Conservation (phyloP, 139 green algal species). For the Coccomyxa sp. region DNA sequence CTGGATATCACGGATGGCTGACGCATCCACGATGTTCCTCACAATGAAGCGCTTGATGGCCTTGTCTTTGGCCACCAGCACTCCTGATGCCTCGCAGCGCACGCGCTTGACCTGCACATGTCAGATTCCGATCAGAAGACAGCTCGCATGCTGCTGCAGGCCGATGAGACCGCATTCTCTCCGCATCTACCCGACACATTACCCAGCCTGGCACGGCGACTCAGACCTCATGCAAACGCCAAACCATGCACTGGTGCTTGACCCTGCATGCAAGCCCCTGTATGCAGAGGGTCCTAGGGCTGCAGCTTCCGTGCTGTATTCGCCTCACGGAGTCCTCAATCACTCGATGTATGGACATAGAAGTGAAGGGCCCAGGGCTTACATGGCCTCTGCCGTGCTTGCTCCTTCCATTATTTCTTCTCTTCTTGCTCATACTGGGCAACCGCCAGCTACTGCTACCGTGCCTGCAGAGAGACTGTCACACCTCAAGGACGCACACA, state of each 20-base stretch:
- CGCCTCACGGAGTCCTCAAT: too few relatives aligned
- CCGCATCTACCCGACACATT: too few relatives aligned
- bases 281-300: too few relatives aligned
- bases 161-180: too few relatives aligned
- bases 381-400: slow-evolving; percentile 55
- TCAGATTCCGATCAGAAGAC: background rate
- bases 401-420: slow-evolving; percentile 68
- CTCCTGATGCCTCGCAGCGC: slow-evolving; percentile 91
- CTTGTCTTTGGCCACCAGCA: slow-evolving; percentile 98
- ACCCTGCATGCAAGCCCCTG: too few relatives aligned
- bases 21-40: slow-evolving; percentile 87
- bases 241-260: too few relatives aligned
- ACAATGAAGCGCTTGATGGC: slow-evolving; percentile 99
- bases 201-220: too few relatives aligned
- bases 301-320: too few relatives aligned
- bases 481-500: background rate
- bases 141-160: background rate
- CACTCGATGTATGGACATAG: too few relatives aligned
- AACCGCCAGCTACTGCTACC: background rate
- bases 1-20: slow-evolving; percentile 97
- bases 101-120: slow-evolving; percentile 79
- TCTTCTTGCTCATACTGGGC: slow-evolving; percentile 84
- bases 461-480: background rate
- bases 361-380: too few relatives aligned
- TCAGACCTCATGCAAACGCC: too few relatives aligned